Evolutionary conservation across 2,329 filamentous ascomycete genomes (phyloP), one percentile per base, ranked within the genome.

Genomic region (Aspergillus terreus): DNA sequence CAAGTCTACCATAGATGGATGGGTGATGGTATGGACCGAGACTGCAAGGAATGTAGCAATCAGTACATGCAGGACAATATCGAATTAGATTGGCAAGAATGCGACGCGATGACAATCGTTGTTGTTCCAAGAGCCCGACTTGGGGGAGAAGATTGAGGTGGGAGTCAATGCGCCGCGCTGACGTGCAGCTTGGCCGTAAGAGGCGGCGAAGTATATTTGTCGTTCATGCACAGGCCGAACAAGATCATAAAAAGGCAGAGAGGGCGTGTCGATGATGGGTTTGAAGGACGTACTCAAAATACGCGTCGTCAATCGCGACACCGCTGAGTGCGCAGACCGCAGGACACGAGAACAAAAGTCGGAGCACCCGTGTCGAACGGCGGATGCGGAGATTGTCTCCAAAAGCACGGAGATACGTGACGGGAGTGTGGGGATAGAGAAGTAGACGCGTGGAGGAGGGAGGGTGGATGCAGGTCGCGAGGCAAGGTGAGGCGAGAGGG

Each of bases 271-370:
- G 4, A n/a, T 38, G 35, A n/a, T n/a, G 35, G 15, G 43, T 38
- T 38, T 7, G 27, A 43, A 40, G 43, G 15, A 55, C 52, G 54
- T 57, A 62, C 61, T 46, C 17, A 43, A 49, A 38, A 52, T 50
- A 63, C 61, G 61, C 61, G 61, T 63, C 51, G 49, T 49, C 52
- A 57, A 56, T 59, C 60, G 53, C 59, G 57, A 52, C 42, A 47
- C 47, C 52, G 44, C 49, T 38, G 46, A 49, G 36, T 52, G 42
- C 52, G 50, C 56, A 47, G 42, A 44, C 49, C 21, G 15, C 42
- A 55, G 47, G 47, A 52, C 51, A 55, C 50, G 50, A 52, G 48
- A 33, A 38, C 36, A 23, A 47, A 41, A 35, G 27, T 36, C 38
- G 41, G 44, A 45, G 42, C 27, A 36, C 44, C 17, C 41, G 47